Conservation (phyloP, 352 stramenopile species). For the Phytophthora crassamura region DNA sequence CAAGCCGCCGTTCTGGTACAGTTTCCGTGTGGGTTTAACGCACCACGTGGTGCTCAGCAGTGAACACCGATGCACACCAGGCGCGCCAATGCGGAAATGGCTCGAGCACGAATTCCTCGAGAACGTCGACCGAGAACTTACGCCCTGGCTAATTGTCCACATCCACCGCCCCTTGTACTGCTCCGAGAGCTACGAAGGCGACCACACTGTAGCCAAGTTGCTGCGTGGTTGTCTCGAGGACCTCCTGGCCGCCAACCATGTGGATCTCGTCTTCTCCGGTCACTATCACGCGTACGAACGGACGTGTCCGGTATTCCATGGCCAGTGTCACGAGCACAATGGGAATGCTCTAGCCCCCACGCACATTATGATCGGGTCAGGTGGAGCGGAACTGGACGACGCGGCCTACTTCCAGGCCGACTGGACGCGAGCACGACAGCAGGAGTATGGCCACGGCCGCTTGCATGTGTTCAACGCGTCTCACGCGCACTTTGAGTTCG, state of each 20-base stretch:
- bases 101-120: constrained; percentile 46
- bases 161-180: constrained; percentile 66
- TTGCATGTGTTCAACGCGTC: constrained; percentile 57
- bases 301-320: constrained; percentile 55
- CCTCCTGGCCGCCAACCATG: constrained; percentile 39
- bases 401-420: constrained; percentile 30
- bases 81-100: constrained; percentile 52
- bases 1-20: constrained; percentile 65
- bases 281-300: constrained; percentile 72
- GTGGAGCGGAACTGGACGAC: constrained; percentile 45
- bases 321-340: constrained; percentile 28
- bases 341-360: constrained; percentile 35
- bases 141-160: constrained; percentile 65
- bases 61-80: constrained; percentile 53
- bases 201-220: constrained; percentile 39
- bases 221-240: constrained; percentile 49
- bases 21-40: constrained; percentile 46
- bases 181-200: constrained; percentile 25
- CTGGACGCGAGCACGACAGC: constrained; percentile 35
- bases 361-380: constrained; percentile 63
- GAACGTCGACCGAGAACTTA: constrained; percentile 49
- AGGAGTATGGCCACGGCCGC: constrained; percentile 53
- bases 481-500: constrained; percentile 56
- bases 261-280: constrained; percentile 61
- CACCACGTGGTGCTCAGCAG: constrained; percentile 58